phyloP scores from a whole-genome alignment of 2,329 filamentous ascomycete species.

The Paraphoma chrysanthemicola region DNA sequence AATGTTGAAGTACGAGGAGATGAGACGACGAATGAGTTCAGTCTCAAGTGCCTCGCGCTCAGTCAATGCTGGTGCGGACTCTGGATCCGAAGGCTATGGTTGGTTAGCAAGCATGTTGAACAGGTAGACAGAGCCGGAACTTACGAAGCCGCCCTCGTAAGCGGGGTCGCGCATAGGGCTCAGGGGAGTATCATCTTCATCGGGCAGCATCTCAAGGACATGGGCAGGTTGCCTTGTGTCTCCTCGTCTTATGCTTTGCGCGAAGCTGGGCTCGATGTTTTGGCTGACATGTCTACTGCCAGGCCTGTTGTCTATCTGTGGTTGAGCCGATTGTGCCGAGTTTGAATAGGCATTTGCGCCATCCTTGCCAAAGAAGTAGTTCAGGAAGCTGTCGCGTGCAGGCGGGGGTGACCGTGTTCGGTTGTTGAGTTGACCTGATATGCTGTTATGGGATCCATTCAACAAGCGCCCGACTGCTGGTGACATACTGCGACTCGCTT shows the following conservation, averaged over 20 bases:
- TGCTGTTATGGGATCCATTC: conserved; percentile 62
- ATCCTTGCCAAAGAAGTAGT: conserved; percentile 99
- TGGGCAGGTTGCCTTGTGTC: conserved; percentile 63
- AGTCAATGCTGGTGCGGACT: conserved; percentile 84
- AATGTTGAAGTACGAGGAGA: conserved; percentile 99
- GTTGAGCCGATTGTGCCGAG: conserved; percentile 52
- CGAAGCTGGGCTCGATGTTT: conserved; percentile 79
- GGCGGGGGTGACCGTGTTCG: conserved; percentile 68
- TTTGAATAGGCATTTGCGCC: conserved; percentile 60
- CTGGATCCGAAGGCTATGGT: conserved; percentile 45
- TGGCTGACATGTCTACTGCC: conserved; percentile 76
- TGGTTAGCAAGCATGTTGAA: conserved; percentile 21
- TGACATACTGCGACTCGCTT: conserved; percentile 78
- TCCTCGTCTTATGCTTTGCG: conserved; percentile 78
- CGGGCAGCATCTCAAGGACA: conserved; percentile 49
- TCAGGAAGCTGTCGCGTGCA: conserved; percentile 90
- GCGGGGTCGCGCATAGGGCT: conserved; percentile 42
- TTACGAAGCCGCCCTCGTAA: conserved; percentile 66
- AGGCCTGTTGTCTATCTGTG: conserved; percentile 44
- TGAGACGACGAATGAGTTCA: conserved; percentile 93
- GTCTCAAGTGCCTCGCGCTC: conserved; percentile 97
- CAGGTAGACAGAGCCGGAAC: conserved; percentile 35
- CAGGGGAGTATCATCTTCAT: conserved; percentile 51
- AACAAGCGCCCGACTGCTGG: conserved; percentile 73
- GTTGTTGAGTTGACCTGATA: conserved; percentile 70